A percentile compares a stretch with the other conserved stretches of the same genome.
phyloP scores from a whole-genome alignment of 2,329 filamentous ascomycete species.

The Penicillium sp. region DNA sequence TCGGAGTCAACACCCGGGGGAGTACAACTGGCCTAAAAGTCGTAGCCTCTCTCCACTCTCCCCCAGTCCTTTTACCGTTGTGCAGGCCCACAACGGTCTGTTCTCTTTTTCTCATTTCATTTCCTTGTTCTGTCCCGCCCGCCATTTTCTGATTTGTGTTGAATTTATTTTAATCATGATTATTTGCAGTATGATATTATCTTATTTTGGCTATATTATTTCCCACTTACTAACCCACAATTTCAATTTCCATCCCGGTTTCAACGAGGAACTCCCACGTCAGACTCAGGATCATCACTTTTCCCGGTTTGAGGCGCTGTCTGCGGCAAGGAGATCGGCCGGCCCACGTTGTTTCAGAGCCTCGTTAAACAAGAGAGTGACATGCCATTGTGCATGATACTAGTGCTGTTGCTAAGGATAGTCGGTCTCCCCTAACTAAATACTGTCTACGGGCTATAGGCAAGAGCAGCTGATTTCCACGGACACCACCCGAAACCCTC shows the following conservation, averaged over 20 bases:
- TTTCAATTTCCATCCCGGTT: not conserved
- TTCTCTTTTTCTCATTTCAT: not conserved
- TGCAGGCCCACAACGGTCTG: constrained; percentile 9
- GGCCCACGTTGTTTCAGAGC: constrained; percentile 12
- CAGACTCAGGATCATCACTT: not conserved
- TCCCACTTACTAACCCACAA: not conserved
- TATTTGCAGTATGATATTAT: not conserved
- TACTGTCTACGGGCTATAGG: not conserved
- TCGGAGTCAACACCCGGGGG: constrained; percentile 40
- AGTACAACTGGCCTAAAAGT: not conserved
- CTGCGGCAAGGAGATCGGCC: constrained; percentile 7
- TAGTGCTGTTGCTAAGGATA: not conserved
- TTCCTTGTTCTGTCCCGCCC: constrained; percentile 2
- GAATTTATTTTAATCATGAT: not conserved
- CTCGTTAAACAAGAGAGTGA: not conserved
- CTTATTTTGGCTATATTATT: too few relatives aligned
- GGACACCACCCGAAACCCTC: not conserved
- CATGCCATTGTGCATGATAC: not conserved
- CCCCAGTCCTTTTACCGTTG: constrained; percentile 8
- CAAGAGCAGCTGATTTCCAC: not conserved
- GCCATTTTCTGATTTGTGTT: not conserved
- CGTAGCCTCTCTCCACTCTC: constrained; percentile 2
- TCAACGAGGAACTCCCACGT: not conserved
- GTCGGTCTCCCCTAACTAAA: not conserved
- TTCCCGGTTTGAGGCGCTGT: constrained; percentile 6